phyloP scores from a whole-genome alignment of 805 yeast species.

The Ogataea pilisensis region DNA sequence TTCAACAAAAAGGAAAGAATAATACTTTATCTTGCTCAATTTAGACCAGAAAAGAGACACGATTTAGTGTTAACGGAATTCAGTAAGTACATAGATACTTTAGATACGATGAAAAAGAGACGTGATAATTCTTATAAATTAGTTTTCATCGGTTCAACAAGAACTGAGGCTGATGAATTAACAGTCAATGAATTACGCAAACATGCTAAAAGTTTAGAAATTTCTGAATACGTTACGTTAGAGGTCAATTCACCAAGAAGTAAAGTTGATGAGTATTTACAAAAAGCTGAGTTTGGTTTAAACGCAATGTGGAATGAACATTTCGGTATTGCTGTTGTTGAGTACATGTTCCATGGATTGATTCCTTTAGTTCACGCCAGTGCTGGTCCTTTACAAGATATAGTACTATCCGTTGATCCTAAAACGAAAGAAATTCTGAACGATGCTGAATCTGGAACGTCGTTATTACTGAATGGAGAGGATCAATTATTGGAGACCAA shows the following conservation, averaged over 20 bases:
- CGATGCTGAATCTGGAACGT: slow-evolving; percentile 4
- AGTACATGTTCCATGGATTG: slow-evolving; percentile 79
- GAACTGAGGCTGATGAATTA: slow-evolving; percentile 61
- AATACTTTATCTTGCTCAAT: slow-evolving; percentile 78
- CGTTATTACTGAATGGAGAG: too few species aligned
- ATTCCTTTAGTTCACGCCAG: slow-evolving; percentile 91
- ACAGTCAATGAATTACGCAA: slow-evolving; percentile 49
- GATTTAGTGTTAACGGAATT: slow-evolving; percentile 62
- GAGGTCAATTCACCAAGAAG: slow-evolving; percentile 68
- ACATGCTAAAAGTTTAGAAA: slow-evolving; percentile 39
- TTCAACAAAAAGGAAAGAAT: slow-evolving; percentile 32
- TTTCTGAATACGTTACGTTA: slow-evolving; percentile 36
- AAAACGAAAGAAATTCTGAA: slow-evolving; percentile 13
- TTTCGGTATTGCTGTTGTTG: slow-evolving; percentile 96
- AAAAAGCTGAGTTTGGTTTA: slow-evolving; percentile 65
- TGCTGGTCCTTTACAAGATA: slow-evolving; percentile 92
- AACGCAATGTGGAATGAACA: slow-evolving; percentile 99
- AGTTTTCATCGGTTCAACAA: slow-evolving; percentile 78
- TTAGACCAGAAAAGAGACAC: slow-evolving; percentile 94
- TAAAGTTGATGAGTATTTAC: slow-evolving; percentile 51
- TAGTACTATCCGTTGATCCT: slow-evolving; percentile 57
- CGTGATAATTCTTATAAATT: slow-evolving; percentile 45
- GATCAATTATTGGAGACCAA: slow-evolving; percentile 39
- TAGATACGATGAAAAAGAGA: background rate
- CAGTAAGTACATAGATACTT: slow-evolving; percentile 41